Percentiles rank a stretch among this genome's conserved stretches.
phyloP scores from a whole-genome alignment of 768 basidiomycete genomes.

The Goffeauzyma gilvescens region DNA sequence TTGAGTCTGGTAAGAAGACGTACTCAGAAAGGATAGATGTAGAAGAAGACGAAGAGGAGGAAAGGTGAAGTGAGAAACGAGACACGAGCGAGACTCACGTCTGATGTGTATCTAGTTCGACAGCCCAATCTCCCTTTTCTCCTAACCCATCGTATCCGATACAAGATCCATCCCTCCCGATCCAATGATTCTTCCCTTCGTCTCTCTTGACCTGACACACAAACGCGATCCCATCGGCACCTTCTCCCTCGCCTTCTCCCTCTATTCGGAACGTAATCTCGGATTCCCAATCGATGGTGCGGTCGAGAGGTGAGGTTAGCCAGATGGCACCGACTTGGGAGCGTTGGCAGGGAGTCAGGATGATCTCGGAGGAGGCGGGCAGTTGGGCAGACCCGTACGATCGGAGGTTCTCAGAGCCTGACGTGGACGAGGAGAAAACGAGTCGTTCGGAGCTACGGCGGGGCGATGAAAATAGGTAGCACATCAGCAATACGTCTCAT shows the following conservation, averaged over 20 bases:
- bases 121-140: slow-evolving; percentile 22
- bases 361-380: not conserved
- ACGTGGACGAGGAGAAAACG: not conserved
- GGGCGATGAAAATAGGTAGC: too few species aligned
- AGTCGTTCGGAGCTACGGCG: too few species aligned
- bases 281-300: slow-evolving; percentile 1
- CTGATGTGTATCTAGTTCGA: slow-evolving; percentile 30
- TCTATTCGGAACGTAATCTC: slow-evolving; percentile 15
- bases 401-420: not conserved
- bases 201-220: slow-evolving; percentile 10
- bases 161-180: slow-evolving; percentile 21
- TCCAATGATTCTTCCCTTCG: not conserved
- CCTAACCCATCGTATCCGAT: slow-evolving; percentile 27
- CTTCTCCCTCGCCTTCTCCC: slow-evolving; percentile 8
- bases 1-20: not conserved
- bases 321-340: slow-evolving; percentile 18
- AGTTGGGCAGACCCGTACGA: not conserved
- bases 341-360: slow-evolving; percentile 13
- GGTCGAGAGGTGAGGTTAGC: slow-evolving; percentile 14
- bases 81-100: slow-evolving; percentile 7
- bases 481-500: too few species aligned
- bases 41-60: too few species aligned
- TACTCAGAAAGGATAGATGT: too few species aligned
- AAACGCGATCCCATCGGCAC: slow-evolving; percentile 29
- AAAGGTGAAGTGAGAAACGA: too few species aligned